Conservation (phyloP, 1,284 basidiomycete genomes). For the Mycena sp. region DNA sequence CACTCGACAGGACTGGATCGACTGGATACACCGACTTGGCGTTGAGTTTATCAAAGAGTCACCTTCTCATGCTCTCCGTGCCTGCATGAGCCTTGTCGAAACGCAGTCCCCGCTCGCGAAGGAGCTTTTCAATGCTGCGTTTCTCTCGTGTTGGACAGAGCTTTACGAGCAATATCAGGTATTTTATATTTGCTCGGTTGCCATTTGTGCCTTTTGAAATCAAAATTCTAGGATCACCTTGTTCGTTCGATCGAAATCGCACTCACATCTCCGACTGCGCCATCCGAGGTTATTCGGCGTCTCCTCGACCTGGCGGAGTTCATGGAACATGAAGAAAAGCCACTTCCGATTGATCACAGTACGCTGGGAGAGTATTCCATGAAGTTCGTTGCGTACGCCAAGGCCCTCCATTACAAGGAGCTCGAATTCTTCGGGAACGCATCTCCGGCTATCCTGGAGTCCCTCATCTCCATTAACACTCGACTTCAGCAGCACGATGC, state of each 20-base stretch:
- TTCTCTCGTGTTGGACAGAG: constrained; percentile 98
- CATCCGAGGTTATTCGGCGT: constrained; percentile 92
- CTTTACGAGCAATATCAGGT: constrained; percentile 97
- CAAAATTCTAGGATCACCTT: constrained; percentile 80
- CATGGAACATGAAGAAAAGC: constrained; percentile 99
- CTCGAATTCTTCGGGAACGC: constrained; percentile 96
- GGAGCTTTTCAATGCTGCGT: constrained; percentile 98
- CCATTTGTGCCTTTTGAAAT: constrained; percentile 7
- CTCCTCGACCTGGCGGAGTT: constrained; percentile 97
- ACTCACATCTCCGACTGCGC: constrained; percentile 83
- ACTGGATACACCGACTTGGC: constrained; percentile 96
- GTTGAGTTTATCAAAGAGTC: constrained; percentile 99
- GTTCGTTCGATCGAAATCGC: constrained; percentile 93
- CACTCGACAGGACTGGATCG: constrained; percentile 92
- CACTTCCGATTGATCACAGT: constrained; percentile 93
- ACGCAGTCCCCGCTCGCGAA: constrained; percentile 92
- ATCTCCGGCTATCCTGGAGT: constrained; percentile 91
- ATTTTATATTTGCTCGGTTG: constrained; percentile 32
- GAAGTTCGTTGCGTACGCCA: constrained; percentile 96
- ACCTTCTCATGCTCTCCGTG: constrained; percentile 95
- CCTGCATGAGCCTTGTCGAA: constrained; percentile 94
- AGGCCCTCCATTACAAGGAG: constrained; percentile 99
- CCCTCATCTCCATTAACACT: constrained; percentile 98
- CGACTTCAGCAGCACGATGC: constrained; percentile 97
- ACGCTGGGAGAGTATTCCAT: constrained; percentile 95